These are phyloP conservation scores for Mucor irregularis DNA, from an alignment of 371 early-diverging fungal species.

Conservation along the genomic window DNA sequence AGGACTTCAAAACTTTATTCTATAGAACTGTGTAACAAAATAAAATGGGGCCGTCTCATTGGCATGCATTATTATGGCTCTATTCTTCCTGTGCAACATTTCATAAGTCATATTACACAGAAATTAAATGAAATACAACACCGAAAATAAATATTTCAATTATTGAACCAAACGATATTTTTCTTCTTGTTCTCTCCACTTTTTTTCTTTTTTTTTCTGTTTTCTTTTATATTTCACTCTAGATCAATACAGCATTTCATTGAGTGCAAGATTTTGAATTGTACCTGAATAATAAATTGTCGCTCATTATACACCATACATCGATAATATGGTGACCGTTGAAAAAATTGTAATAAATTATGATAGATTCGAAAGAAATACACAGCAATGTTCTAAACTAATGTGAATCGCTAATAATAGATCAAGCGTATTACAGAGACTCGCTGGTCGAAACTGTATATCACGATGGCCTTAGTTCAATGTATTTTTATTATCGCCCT, in stretches of 20 bases:
- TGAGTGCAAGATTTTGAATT: too few relatives aligned
- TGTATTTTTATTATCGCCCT: conserved; percentile 22
- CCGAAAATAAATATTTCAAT: not conserved
- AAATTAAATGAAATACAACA: not conserved
- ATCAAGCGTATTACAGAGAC: conserved; percentile 26
- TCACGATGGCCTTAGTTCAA: conserved; percentile 21
- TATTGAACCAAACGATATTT: not conserved
- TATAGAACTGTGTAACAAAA: too few relatives aligned
- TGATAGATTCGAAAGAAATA: too few relatives aligned
- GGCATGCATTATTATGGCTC: too few relatives aligned
- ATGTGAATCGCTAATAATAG: conserved; percentile 4
- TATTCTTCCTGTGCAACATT: not conserved
- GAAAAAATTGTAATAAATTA: conserved; percentile 43
- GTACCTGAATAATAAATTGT: too few relatives aligned
- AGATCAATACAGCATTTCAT: too few relatives aligned
- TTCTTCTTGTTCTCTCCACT: not conserved
- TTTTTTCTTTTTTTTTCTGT: not conserved
- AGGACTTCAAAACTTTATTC: too few relatives aligned
- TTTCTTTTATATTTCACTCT: too few relatives aligned
- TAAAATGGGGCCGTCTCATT: too few relatives aligned
- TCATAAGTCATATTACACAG: not conserved
- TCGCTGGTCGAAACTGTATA: conserved; percentile 32
- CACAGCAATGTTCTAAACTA: not conserved
- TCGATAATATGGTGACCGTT: conserved; percentile 26
- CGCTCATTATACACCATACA: too few relatives aligned